Evolutionary conservation across 1,139 yeast genomes (phyloP), one percentile per base, ranked within the genome.

Genomic region (Yamadazyma taylorii): DNA sequence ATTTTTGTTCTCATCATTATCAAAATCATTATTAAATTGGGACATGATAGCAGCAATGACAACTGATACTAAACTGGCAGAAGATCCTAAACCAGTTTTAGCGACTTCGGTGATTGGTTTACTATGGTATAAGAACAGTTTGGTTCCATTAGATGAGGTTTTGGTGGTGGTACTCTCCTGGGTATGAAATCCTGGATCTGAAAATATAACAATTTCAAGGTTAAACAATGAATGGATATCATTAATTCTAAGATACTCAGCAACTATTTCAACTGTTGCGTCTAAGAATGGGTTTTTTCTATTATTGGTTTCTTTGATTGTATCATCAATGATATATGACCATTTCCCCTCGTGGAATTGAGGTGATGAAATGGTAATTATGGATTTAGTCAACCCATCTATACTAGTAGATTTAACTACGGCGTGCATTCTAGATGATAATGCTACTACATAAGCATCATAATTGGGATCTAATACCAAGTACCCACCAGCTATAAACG

Each of bases 21-120:
- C 16, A 48, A 75, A 75, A 2, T 44, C 35, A 7, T 36, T 29
- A 4, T 29, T 9, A 48, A 75, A 75, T 37, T 61, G 61, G 4
- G 85, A 70, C 15, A 81, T 56, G 32, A 92, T 55, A 0, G 92
- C 85, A 0, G 95, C 75, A 0, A 87, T 78, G 1, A 89, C 73
- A 2, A 86, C 92, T 1, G 95, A 78, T 1, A 89, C 95, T 42
- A 92, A 69, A 0, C 97, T 96, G 0, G 98, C 98, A 17, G 97
- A 89, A 11, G 96, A 89, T 0, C 98, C 98, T 38, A 92, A 69
- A 0, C 98, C 98, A 0, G 98, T 94, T 57, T 92, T 92, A 7
- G 96, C 81, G 4, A 90, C 96, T 21, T 84, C 68, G 0, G 78
- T 69, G 39, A 92, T 88, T 12, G 78, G 66, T 24, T 58, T 47